Evolutionary conservation across 2,329 filamentous ascomycete genomes (phyloP).

Genomic region (Xylaria sp.): DNA sequence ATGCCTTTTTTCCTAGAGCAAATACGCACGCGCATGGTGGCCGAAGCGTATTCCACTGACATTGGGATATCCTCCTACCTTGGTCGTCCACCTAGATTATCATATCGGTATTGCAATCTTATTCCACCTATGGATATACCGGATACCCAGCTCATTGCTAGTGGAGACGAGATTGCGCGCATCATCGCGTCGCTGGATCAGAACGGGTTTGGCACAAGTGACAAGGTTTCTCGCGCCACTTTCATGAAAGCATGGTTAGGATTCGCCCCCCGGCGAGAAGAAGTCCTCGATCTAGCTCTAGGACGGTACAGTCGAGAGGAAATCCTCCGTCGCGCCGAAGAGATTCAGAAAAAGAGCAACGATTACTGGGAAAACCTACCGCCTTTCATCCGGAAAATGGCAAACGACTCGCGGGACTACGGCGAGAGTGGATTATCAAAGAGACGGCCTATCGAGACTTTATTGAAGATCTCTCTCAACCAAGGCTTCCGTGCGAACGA

Average conservation of each 20-base stretch:
- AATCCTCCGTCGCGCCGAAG: constrained; percentile 43
- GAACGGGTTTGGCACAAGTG: constrained; percentile 46
- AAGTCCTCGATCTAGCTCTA: constrained; percentile 52
- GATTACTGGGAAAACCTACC: constrained; percentile 47
- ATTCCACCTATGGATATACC: constrained; percentile 48
- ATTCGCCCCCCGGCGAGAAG: constrained; percentile 48
- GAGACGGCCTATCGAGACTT: constrained; percentile 43
- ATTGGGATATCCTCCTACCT: constrained; percentile 49
- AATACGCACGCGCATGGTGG: constrained; percentile 45
- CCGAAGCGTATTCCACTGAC: constrained; percentile 47
- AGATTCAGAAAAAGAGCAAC: constrained; percentile 42
- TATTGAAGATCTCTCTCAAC: constrained; percentile 43
- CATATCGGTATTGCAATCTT: constrained; percentile 50
- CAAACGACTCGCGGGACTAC: constrained; percentile 41
- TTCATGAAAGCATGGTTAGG: constrained; percentile 46
- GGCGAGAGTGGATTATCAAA: constrained; percentile 24
- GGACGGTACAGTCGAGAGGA: constrained; percentile 50
- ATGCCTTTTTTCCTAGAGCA: constrained; percentile 51
- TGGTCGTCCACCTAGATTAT: constrained; percentile 51
- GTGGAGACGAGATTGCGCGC: constrained; percentile 45
- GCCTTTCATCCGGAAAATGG: constrained; percentile 42
- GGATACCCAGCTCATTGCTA: constrained; percentile 44
- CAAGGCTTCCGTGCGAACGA: constrained; percentile 47
- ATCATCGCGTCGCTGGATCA: constrained; percentile 46
- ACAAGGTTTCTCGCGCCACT: constrained; percentile 43